Percentiles rank a stretch among this genome's conserved stretches.
Conservation (phyloP, 2,329 filamentous ascomycete species). For the Hymenotorrendiella dingleyae region DNA sequence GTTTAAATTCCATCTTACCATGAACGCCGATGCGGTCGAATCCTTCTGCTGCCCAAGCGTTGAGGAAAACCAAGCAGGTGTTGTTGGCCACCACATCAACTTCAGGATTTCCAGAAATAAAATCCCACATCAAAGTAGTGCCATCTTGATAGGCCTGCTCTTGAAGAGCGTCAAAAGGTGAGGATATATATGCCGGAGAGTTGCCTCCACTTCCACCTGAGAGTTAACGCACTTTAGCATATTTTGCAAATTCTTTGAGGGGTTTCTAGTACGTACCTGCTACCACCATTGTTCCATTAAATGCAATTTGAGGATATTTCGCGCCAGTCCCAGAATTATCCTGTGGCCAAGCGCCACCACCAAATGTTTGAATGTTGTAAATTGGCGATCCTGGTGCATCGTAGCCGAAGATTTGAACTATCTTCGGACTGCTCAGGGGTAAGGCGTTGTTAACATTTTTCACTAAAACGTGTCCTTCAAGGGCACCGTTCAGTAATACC, state of each 20-base stretch:
- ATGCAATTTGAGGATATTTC: constrained; percentile 42
- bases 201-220: constrained; percentile 42
- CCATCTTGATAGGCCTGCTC: constrained; percentile 47
- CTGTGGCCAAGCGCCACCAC: neutral
- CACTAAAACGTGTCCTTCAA: constrained; percentile 59
- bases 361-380: neutral
- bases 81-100: constrained; percentile 50
- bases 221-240: too few species aligned
- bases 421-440: constrained; percentile 41
- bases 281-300: constrained; percentile 41
- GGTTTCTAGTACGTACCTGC: too few species aligned
- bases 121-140: constrained; percentile 56
- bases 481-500: constrained; percentile 48
- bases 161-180: constrained; percentile 51
- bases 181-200: constrained; percentile 41
- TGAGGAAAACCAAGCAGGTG: constrained; percentile 63
- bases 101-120: constrained; percentile 39
- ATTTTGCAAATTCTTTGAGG: too few species aligned
- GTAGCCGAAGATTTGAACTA: constrained; percentile 57
- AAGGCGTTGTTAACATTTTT: constrained; percentile 49
- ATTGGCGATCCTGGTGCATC: constrained; percentile 36
- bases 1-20: too few species aligned
- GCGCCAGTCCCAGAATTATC: too few species aligned
- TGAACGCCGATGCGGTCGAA: constrained; percentile 61
- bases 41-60: constrained; percentile 67